Percentiles rank a stretch among this genome's conserved stretches.
Evolutionary conservation across 2,329 filamentous ascomycete species (phyloP).

Genomic region (Ophiostoma piceae): DNA sequence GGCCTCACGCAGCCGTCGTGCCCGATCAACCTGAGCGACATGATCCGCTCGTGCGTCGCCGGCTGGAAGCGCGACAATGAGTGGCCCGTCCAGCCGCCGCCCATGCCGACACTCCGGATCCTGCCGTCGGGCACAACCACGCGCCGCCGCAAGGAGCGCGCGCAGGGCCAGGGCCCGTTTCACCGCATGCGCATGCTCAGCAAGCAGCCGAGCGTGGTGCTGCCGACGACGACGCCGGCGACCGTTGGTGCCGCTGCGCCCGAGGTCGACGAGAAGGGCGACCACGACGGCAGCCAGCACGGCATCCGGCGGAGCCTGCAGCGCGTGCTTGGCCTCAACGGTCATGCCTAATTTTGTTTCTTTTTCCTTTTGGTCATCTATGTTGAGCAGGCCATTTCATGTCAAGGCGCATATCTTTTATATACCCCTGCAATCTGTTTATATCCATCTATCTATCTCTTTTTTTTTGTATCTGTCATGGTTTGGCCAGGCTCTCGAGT

Average conservation of each 20-base stretch:
- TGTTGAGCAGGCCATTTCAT: neutral
- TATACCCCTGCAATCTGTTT: slow-evolving; percentile 13
- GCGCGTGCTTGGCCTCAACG: slow-evolving; percentile 34
- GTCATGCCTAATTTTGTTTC: neutral
- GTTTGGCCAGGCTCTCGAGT: neutral
- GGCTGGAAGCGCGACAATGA: slow-evolving; percentile 93
- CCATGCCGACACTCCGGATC: neutral
- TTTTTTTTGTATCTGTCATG: too few species aligned
- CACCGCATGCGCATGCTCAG: slow-evolving; percentile 12
- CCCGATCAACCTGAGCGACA: slow-evolving; percentile 79
- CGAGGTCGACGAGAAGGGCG: slow-evolving; percentile 20
- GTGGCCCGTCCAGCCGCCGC: slow-evolving; percentile 65
- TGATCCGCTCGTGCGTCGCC: slow-evolving; percentile 73
- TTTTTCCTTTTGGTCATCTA: neutral
- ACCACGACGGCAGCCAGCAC: slow-evolving; percentile 26
- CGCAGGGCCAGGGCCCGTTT: slow-evolving; percentile 7
- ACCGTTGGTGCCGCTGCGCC: neutral
- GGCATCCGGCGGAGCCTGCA: slow-evolving; percentile 36
- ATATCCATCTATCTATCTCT: neutral
- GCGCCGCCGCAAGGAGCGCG: slow-evolving; percentile 12
- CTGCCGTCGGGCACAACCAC: slow-evolving; percentile 11
- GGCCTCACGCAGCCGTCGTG: slow-evolving; percentile 76
- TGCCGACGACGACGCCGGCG: slow-evolving; percentile 1
- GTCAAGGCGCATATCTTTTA: neutral
- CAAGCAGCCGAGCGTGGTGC: slow-evolving; percentile 9